Percentiles rank a stretch among this genome's conserved stretches.
These are phyloP conservation scores for Polygonum aviculare DNA, from an alignment of 148 eudicot species.

Conservation along the genomic window DNA sequence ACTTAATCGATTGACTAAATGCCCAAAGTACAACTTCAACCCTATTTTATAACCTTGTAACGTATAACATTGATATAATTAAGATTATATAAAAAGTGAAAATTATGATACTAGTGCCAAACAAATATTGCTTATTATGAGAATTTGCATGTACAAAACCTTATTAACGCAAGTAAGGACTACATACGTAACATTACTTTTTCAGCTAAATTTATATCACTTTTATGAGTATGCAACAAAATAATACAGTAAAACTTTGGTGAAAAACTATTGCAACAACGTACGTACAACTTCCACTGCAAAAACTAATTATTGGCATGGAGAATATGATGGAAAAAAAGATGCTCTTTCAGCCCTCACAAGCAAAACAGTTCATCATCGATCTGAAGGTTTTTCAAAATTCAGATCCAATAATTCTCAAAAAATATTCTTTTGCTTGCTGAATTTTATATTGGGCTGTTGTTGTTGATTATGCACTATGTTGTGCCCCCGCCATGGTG, in stretches of 20 bases:
- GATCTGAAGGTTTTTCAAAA: background rate
- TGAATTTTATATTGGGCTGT: background rate
- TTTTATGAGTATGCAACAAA: background rate
- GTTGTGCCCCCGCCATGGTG: slow-evolving; percentile 4
- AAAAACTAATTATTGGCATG: background rate
- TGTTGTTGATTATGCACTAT: slow-evolving; percentile 3
- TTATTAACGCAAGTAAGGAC: no score
- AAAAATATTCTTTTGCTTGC: background rate
- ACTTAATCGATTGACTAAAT: no score
- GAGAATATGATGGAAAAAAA: background rate
- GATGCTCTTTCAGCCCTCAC: background rate
- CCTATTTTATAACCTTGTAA: background rate
- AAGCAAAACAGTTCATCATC: background rate
- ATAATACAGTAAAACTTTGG: background rate
- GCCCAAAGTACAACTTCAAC: no score
- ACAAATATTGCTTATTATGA: background rate
- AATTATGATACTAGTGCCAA: background rate
- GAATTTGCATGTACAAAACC: background rate
- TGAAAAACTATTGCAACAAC: background rate
- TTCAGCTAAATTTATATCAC: background rate
- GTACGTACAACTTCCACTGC: background rate
- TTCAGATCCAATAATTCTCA: background rate
- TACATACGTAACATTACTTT: background rate
- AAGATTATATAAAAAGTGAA: background rate
- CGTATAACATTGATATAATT: no score